A percentile compares a stretch with the other conserved stretches of the same genome.
phyloP scores from a whole-genome alignment of 2,329 filamentous ascomycete genomes.

The Teratosphaeria nubilosa region DNA sequence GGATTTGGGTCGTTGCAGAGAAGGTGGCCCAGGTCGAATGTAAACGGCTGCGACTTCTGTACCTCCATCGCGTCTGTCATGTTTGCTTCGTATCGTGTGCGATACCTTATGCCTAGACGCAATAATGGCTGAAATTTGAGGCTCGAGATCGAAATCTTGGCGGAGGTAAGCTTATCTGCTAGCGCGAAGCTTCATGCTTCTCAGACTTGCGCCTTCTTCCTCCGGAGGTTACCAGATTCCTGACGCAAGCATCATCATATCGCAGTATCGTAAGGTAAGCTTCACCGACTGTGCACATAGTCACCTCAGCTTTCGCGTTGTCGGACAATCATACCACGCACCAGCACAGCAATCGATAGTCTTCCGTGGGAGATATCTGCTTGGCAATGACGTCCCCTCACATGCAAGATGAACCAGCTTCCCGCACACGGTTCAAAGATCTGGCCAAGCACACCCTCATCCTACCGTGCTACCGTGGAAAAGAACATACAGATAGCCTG shows the following conservation, averaged over 20 bases:
- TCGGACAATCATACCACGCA: too few relatives aligned
- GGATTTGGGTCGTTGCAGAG: conserved; percentile 83
- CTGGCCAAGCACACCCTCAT: not conserved
- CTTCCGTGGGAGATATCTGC: not conserved
- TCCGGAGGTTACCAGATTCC: too few relatives aligned
- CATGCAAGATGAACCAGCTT: not conserved
- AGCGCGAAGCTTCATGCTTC: not conserved
- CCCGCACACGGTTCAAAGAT: not conserved
- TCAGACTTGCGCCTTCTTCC: not conserved
- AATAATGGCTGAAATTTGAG: not conserved
- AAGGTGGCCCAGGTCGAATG: conserved; percentile 82
- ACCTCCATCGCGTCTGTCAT: not conserved
- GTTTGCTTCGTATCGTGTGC: not conserved
- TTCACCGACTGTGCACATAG: not conserved
- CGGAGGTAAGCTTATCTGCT: not conserved
- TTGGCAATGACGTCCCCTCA: not conserved
- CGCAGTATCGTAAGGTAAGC: not conserved
- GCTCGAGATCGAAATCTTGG: conserved; percentile 1
- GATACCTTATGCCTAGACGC: not conserved
- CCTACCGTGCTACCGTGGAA: not conserved
- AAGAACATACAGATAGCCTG: not conserved
- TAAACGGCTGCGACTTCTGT: conserved; percentile 74
- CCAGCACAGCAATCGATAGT: too few relatives aligned
- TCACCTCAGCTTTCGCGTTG: not conserved
- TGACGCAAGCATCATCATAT: too few relatives aligned